Evolutionary conservation across 768 basidiomycete species (phyloP).

Genomic region (Rhizopogon rudus): DNA sequence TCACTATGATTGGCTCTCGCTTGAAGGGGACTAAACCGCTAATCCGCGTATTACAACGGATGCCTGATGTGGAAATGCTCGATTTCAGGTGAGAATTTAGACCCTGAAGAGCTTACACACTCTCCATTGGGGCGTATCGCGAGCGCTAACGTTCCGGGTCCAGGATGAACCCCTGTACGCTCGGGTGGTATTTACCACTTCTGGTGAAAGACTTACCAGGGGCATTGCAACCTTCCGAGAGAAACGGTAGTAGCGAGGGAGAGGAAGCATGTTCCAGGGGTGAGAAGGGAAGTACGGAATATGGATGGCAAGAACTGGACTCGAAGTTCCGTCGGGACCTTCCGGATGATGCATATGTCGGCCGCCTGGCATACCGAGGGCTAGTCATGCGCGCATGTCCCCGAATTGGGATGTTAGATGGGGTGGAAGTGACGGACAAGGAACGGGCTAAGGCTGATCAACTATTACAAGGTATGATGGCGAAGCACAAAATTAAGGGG

Average conservation of each 20-base stretch:
- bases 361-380: slow-evolving; percentile 85
- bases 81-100: slow-evolving; percentile 72
- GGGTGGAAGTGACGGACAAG: slow-evolving; percentile 75
- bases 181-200: slow-evolving; percentile 93
- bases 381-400: slow-evolving; percentile 76
- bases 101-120: slow-evolving; percentile 1
- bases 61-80: slow-evolving; percentile 81
- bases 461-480: slow-evolving; percentile 55
- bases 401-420: slow-evolving; percentile 73
- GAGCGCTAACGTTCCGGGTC: background rate
- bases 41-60: slow-evolving; percentile 62
- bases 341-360: slow-evolving; percentile 84
- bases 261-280: slow-evolving; percentile 21
- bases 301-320: slow-evolving; percentile 74
- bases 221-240: slow-evolving; percentile 59
- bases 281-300: slow-evolving; percentile 23
- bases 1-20: slow-evolving; percentile 84
- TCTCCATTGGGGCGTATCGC: slow-evolving; percentile 1
- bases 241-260: slow-evolving; percentile 20
- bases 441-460: slow-evolving; percentile 80
- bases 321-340: slow-evolving; percentile 83
- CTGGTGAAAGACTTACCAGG: slow-evolving; percentile 66
- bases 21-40: slow-evolving; percentile 70
- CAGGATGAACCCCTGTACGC: slow-evolving; percentile 95
- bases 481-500: slow-evolving; percentile 32